These are phyloP conservation scores for Calonectria montana DNA, from an alignment of 2,329 filamentous ascomycete genomes.

Conservation along the genomic window DNA sequence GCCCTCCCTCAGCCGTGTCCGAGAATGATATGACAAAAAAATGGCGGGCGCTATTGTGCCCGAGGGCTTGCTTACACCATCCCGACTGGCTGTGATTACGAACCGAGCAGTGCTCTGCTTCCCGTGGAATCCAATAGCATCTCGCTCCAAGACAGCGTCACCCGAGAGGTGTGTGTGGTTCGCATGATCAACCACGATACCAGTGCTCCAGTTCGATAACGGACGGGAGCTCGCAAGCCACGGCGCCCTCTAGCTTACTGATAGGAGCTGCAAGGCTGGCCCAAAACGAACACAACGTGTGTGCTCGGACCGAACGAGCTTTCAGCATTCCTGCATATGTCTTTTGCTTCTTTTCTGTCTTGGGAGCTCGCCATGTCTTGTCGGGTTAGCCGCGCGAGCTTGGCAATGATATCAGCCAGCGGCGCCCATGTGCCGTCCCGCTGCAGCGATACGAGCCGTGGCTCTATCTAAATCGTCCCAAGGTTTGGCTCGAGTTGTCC, in stretches of 20 bases:
- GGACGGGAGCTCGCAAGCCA: constrained; percentile 17
- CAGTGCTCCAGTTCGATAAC: neutral
- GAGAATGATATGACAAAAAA: constrained; percentile 4
- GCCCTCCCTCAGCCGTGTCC: constrained; percentile 10
- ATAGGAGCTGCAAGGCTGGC: neutral
- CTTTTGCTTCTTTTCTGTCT: neutral
- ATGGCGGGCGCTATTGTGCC: neutral
- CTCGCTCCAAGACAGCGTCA: neutral
- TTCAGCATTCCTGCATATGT: neutral
- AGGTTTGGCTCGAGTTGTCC: neutral
- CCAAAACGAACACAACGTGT: neutral
- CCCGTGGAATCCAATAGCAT: constrained; percentile 7
- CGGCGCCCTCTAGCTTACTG: constrained; percentile 6
- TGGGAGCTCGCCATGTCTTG: constrained; percentile 1
- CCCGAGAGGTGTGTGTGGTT: constrained; percentile 1
- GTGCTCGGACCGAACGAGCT: neutral
- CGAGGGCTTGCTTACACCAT: neutral
- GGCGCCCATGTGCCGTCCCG: constrained; percentile 36
- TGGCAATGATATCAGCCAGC: neutral
- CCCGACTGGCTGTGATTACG: constrained; percentile 3
- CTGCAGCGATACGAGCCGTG: constrained; percentile 31
- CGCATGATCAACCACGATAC: constrained; percentile 13
- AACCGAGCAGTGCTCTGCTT: neutral
- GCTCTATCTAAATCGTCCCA: constrained; percentile 24
- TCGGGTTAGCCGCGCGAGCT: neutral